Base-by-base conservation (phyloP, 805 yeast species). In the Cyberlindnera japonica region DNA sequence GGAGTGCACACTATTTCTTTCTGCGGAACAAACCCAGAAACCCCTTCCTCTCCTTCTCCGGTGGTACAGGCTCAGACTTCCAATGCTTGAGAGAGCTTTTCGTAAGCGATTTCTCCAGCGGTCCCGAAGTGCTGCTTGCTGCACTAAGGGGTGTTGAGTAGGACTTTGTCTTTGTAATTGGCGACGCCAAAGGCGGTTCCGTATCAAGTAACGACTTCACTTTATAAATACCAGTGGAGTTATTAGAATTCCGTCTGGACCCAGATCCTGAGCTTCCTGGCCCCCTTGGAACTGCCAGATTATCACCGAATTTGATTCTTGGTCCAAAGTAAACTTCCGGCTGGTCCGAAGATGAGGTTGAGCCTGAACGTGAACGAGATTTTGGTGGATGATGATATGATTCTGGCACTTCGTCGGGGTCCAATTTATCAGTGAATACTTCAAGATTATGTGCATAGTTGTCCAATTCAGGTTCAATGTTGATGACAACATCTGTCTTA, bases 161-260 rank as follows among this genome's bases (percentile, higher is more conserved):
- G 2, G 55, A 50, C 16, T 49, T 51, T 11, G 51, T 38, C 27
- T 49, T 45, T 14, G 41, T 35, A 13, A 47, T 33, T 3, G 19
- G 31, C 11, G 33, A 21, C 11, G 44, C 29, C 19, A 36, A 5
- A n/a, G n/a, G n/a, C 3, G 44, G 39, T 5, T 50, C 56, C 15
- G 39, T 36, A 30, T 51, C 59, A 19, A 55, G 24, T 20, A 55
- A 36, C 1, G 57, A 51, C 30, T 44, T 51, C 5, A 55, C 59
- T 19, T 50, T 55, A 30, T 55, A 54, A 3, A 53, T 42, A 3
- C 44, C 30, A 13, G 35, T 33, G 10, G 46, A 38, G 11, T 41
- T 34, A n/a, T 28, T 37, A 0, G 54, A 47, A 34, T 44, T 45
- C 20, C 56, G 36, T 35, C 55, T 50, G 15, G 53, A 45, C 5